Evolutionary conservation across 1,284 basidiomycete species (phyloP), one percentile per base, ranked within the genome.

Genomic region (Leccinum fuscescens): DNA sequence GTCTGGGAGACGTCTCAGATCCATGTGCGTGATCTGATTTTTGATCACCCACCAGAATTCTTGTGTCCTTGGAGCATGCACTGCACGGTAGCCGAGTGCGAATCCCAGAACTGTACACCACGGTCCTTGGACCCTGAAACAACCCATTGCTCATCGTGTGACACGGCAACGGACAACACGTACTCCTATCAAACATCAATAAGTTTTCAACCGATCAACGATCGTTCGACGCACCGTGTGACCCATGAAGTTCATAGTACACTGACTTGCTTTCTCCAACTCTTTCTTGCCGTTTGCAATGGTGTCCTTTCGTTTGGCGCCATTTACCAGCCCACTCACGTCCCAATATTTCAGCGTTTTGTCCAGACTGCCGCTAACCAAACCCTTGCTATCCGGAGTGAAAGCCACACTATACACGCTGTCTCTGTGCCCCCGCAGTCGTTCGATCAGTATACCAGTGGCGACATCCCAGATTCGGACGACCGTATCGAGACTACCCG

Each of bases 101-200:
- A 84, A 70, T 96, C 91, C 93, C 93, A 96, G 72, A 94, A 91
- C 72, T 92, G 88, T 39, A 96, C 92, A 1, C 89, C 88, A 22
- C 93, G 85, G 75, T 97, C 94, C 73, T 96, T 96, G 20, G 92
- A 94, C 24, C 93, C 93, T 20, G 92, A 93, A 3, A 94, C 92
- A 65, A 96, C 87, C 88, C 91, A 96, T 64, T 88, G 83, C 24
- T 90, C 90, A 72, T 96, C 93, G 59, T 90, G 89, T 22, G 89
- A 90, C 60, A 93, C 89, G 22, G 90, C 89, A 42, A 92, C 89
- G 14, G 85, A 86, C 31, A 93, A 78, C 17, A 93, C 90, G 68
- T 91, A 92, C 72, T 93, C 91, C 83, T 88, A 58, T 44, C 31
- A 22, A 56, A 50, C 53, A 49, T 29, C 31, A 4, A 44, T 64